phyloP scores from a whole-genome alignment of 2,329 filamentous ascomycete genomes.

The Apiospora aurea region DNA sequence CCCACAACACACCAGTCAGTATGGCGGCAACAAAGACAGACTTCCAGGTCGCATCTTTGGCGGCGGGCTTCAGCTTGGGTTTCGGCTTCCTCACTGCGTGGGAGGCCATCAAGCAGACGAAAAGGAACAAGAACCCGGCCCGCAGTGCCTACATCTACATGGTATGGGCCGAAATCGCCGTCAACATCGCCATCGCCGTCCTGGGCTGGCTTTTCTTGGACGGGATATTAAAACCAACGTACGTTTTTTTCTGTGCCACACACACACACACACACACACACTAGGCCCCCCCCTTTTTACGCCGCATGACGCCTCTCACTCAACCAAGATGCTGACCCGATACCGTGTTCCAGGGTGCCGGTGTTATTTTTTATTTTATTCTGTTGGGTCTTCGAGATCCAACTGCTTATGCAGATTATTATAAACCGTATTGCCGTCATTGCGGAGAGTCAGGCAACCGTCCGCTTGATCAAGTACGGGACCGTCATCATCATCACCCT shows the following conservation, averaged over 20 bases:
- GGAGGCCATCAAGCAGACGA: slow-evolving; percentile 30
- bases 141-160: slow-evolving; percentile 28
- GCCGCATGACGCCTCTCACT: slow-evolving; percentile 23
- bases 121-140: slow-evolving; percentile 25
- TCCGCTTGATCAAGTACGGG: slow-evolving; percentile 53
- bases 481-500: slow-evolving; percentile 52
- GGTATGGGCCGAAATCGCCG: slow-evolving; percentile 52
- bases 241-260: slow-evolving; percentile 20
- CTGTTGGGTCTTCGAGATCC: slow-evolving; percentile 55
- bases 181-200: slow-evolving; percentile 47
- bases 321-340: slow-evolving; percentile 35
- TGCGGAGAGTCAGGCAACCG: slow-evolving; percentile 47
- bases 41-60: slow-evolving; percentile 27
- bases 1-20: not conserved
- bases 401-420: slow-evolving; percentile 61
- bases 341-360: slow-evolving; percentile 38
- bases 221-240: slow-evolving; percentile 43
- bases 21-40: slow-evolving; percentile 22
- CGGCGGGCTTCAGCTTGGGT: slow-evolving; percentile 28
- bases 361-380: slow-evolving; percentile 46
- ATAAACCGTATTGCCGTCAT: slow-evolving; percentile 60
- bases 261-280: too few species aligned
- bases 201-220: slow-evolving; percentile 50
- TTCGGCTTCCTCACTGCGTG: slow-evolving; percentile 29
- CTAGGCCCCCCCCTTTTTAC: slow-evolving; percentile 27